Conservation (phyloP, 768 basidiomycete species). For the Mycena rebaudengoi region DNA sequence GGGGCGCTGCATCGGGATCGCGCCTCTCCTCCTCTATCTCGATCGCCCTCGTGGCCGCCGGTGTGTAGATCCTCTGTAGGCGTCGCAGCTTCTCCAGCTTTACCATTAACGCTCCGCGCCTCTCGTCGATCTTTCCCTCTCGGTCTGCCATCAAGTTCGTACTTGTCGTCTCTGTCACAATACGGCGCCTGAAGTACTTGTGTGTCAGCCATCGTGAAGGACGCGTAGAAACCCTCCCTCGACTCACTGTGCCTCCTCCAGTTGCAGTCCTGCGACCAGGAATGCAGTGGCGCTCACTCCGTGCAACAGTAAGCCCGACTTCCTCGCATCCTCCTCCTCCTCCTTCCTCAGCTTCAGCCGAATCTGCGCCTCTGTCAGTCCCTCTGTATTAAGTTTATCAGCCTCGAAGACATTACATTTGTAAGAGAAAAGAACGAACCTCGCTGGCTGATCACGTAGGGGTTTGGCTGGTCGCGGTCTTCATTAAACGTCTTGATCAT, state of each 20-base stretch:
- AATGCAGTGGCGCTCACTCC: not conserved
- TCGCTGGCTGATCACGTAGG: not conserved
- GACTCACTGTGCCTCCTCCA: slow-evolving; percentile 23
- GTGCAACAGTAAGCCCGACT: not conserved
- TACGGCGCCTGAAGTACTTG: not conserved
- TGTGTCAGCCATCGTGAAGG: not conserved
- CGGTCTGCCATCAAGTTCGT: not conserved
- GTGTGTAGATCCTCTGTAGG: not conserved
- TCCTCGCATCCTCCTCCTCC: not conserved
- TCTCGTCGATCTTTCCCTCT: no score
- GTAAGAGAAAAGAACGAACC: not conserved
- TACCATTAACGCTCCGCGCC: no score
- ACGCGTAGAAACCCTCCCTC: no score
- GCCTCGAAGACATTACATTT: not conserved
- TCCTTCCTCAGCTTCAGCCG: not conserved
- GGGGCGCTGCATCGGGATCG: not conserved
- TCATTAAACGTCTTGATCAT: slow-evolving; percentile 7
- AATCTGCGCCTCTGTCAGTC: not conserved
- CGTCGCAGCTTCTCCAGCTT: no score
- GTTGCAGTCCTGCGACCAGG: slow-evolving; percentile 11
- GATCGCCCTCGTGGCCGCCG: not conserved
- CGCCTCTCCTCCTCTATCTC: not conserved
- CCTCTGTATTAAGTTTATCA: not conserved
- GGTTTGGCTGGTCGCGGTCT: slow-evolving; percentile 1
- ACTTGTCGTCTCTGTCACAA: not conserved